Base-by-base conservation (phyloP, 2,329 filamentous ascomycete species). In the Xylaria multiplex region DNA sequence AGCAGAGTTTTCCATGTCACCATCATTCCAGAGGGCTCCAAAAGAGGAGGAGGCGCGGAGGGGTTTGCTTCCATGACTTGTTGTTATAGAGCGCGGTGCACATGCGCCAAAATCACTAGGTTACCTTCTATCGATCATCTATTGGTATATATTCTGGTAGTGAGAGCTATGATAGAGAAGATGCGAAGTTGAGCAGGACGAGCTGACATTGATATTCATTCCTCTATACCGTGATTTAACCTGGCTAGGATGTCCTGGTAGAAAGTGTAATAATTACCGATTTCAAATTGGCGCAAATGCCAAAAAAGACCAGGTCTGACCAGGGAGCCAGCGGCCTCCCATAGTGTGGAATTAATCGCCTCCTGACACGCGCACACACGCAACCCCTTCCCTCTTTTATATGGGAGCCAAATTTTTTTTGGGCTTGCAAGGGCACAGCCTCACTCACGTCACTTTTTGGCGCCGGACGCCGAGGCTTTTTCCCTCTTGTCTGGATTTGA, bases 381-480 rank as follows among this genome's bases (percentile, higher is more conserved):
- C 43, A 3, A 27, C 27, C 27, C 27, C 27, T 27, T 27, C 27
- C 27, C 27, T 27, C 43, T 35, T 35, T 60, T 55, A 61, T 56
- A 62, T 37, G 27, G 19, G 24, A 49, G 53, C 27, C 35, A 62
- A 52, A 30, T 49, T 27, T 27, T 27, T 27, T 27, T 27, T 27
- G 27, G 27, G 27, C 27, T 27, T 27, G 27, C 27, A 27, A 27
- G 27, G 35, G 49, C 66, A 69, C 60, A 69, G 66, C 66, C 66
- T 69, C 66, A 64, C 56, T 61, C 63, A 60, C 49, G 59, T 68
- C 63, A 63, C 59, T 8, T 50, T 62, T 59, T 45, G 27, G 42
- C 27, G 43, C 30, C 30, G 7, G 9, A 50, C n/a, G 46, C 43
- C 57, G 46, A 60, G 60, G 50, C 59, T 14, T 55, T 54, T 53